Evolutionary conservation across 1,284 basidiomycete species (phyloP), one percentile per base, ranked within the genome.

Genomic region (Clitocybe nebularis): DNA sequence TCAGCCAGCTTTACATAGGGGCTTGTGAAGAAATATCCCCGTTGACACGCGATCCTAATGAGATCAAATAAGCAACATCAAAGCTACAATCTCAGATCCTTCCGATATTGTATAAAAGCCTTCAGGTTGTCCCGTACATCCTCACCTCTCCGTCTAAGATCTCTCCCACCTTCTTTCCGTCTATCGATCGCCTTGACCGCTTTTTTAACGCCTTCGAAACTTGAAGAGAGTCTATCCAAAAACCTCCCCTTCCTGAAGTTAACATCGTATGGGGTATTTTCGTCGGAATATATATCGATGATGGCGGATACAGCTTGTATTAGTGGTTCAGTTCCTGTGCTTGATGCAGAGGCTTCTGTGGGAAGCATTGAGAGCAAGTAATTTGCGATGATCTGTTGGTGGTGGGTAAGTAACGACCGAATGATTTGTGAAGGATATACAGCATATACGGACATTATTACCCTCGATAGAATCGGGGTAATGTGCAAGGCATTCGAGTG

Each of bases 211-310:
- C 75, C 74, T 10, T 78, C 75, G 0, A 88, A 69, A 21, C 73
- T 69, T 11, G 63, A 65, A 3, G 67, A 65, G 8, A 93, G 71
- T 29, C 60, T 63, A 5, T 68, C 63, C 4, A 85, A 60, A 60
- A 77, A 84, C 3, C 65, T 61, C 0, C 73, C 75, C 34, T 79
- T 60, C 11, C 81, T 73, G 68, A 97, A 98, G 51, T 84, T 87
- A 44, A 76, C 54, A 63, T 99, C 94, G 61, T 89, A 96, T 0
- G 83, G 74, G 37, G 81, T 65, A 6, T 67, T 75, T 63, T 99
- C 96, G 66, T 99, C 95, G 1, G 93, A 91, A 63, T 90, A 99
- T 38, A 95, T 87, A 62, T 98, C 95, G 51, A 98, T 91, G 36
- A 98, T 63, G 19, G 88, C 89, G 25, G 95, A 93, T 22, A 84